Evolutionary conservation across 2,329 filamentous ascomycete species (phyloP), one percentile per base, ranked within the genome.

Genomic region (Parafenestella ontariensis): DNA sequence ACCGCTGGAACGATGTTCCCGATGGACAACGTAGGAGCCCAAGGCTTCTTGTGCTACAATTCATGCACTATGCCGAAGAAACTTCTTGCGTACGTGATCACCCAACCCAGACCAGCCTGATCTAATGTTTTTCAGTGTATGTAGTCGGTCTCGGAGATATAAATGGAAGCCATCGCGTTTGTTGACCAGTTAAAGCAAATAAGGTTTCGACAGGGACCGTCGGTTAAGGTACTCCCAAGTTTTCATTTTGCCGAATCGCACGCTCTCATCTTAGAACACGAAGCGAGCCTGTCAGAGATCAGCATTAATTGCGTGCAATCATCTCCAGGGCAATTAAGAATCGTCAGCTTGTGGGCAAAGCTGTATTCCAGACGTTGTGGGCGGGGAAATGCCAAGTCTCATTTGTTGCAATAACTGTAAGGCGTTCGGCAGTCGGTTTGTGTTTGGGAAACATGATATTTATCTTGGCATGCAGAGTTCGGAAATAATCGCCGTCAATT

Each of bases 231-330:
- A 18, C 49, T 29, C 51, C 51, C 44, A 52, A 23, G 3, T 13
- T 21, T 49, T 46, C 34, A 55, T 55, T 47, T 28, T 53, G 54
- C 54, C 49, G 54, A 33, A 31, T 28, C 23, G 47, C 33, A 5
- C 24, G 24, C 15, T 13, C 13, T 24, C 36, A 17, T 40, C 17
- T 49, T 40, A 48, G 20, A 54, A 39, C 34, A 21, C 23, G 21
- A 31, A 40, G 48, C 29, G 36, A 41, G 36, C 41, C 15, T 24
- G 11, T 37, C 31, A 17, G 41, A 49, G 9, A 46, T 41, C 23
- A 49, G 42, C 18, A 40, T 54, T 54, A n/a, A 52, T 52, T 48
- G 34, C 23, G 15, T 15, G 7, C 17, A 47, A 43, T 29, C 41
- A 43, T 43, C 3, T 20, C 41, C 24, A 43, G 24, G n/a, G 41